These are phyloP conservation scores for Linderina pennispora DNA, from an alignment of 192 early-diverging fungal genomes.

Conservation along the genomic window DNA sequence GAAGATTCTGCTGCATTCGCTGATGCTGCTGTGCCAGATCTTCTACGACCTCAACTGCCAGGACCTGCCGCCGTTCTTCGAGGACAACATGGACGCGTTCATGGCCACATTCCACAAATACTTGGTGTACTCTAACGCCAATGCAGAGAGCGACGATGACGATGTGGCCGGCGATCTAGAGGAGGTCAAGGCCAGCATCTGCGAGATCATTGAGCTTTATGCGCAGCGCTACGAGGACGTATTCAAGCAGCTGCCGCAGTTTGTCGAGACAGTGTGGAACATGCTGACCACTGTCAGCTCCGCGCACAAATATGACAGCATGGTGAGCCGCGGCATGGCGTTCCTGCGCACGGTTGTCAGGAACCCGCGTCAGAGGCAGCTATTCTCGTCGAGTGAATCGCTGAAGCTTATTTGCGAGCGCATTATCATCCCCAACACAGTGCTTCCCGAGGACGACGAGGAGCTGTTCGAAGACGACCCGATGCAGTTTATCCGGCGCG, in stretches of 20 bases:
- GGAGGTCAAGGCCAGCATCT: slow-evolving; percentile 89
- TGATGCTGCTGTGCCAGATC: slow-evolving; percentile 80
- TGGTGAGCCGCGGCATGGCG: slow-evolving; percentile 85
- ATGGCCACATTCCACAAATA: slow-evolving; percentile 88
- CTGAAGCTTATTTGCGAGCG: slow-evolving; percentile 82
- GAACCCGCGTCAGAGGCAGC: slow-evolving; percentile 57
- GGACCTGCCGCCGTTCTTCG: slow-evolving; percentile 96
- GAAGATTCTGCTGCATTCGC: slow-evolving; percentile 62
- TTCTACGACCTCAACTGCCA: slow-evolving; percentile 94
- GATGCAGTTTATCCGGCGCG: slow-evolving; percentile 88
- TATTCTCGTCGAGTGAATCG: slow-evolving; percentile 69
- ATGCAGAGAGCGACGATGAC: slow-evolving; percentile 66
- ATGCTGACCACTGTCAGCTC: slow-evolving; percentile 70
- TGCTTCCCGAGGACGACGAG: slow-evolving; percentile 77
- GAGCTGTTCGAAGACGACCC: slow-evolving; percentile 97
- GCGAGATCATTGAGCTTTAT: slow-evolving; percentile 88
- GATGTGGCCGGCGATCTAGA: slow-evolving; percentile 78
- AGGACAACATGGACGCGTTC: slow-evolving; percentile 80
- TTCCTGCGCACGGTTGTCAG: slow-evolving; percentile 87
- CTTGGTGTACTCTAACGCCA: slow-evolving; percentile 70
- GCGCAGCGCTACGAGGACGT: slow-evolving; percentile 88
- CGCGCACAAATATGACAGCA: slow-evolving; percentile 73
- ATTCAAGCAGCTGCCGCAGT: slow-evolving; percentile 70
- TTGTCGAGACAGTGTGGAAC: slow-evolving; percentile 84
- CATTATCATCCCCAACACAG: slow-evolving; percentile 90